phyloP scores from a whole-genome alignment of 306 rosid species.

The Dryas octopetala region DNA sequence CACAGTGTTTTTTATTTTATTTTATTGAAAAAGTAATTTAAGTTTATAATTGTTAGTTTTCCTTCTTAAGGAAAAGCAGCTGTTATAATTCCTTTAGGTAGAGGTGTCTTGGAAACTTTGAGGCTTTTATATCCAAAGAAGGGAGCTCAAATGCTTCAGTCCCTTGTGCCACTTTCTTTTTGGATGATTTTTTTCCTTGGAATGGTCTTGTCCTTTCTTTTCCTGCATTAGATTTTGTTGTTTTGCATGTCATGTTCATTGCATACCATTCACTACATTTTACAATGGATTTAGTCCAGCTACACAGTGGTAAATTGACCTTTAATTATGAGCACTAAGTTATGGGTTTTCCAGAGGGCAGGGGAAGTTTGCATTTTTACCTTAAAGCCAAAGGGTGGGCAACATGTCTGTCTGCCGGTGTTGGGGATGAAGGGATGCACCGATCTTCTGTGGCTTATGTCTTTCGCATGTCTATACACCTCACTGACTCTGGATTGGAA shows the following conservation, averaged over 20 bases:
- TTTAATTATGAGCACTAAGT: conserved; percentile 30
- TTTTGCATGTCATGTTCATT: background rate
- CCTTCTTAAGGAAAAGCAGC: background rate
- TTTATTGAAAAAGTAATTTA: background rate
- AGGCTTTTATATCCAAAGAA: background rate
- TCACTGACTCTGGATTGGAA: conserved; percentile 89
- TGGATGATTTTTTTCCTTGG: background rate
- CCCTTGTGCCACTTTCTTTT: background rate
- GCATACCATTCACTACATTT: background rate
- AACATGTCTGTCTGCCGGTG: conserved; percentile 84
- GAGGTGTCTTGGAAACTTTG: background rate
- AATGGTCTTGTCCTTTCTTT: conserved; percentile 6
- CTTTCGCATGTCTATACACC: conserved; percentile 75
- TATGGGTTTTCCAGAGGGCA: conserved; percentile 73
- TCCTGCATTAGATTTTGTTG: background rate
- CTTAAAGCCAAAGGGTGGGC: conserved; percentile 90
- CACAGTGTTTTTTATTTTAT: background rate
- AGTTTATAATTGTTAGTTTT: background rate
- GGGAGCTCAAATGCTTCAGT: conserved; percentile 7
- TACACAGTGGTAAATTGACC: conserved; percentile 10
- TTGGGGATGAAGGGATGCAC: conserved; percentile 81
- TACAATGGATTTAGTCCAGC: background rate
- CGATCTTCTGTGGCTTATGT: conserved; percentile 73
- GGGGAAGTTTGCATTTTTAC: conserved; percentile 84
- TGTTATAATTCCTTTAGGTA: background rate